Base-by-base conservation (phyloP, 164 flowering plant genomes). In the Taxillus chinensis region DNA sequence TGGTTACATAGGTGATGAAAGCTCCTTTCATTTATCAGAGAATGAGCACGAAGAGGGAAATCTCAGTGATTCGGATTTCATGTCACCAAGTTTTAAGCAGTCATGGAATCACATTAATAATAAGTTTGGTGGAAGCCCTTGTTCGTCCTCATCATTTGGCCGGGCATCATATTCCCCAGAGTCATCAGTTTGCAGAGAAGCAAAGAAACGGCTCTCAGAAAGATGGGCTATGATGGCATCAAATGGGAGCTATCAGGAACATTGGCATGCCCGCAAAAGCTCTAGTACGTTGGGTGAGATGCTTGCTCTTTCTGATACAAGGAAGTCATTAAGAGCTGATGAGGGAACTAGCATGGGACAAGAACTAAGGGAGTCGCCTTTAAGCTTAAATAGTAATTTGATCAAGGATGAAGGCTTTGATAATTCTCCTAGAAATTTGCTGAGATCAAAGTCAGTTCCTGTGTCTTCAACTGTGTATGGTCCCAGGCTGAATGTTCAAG, bases 201-300 rank as follows among this genome's bases (percentile, higher is more conserved):
- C 99, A 58, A 90, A 90, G 80, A 90, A 86, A 75, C 84, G 96
- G 8, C 91, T 90, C 55, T 93, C 99, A 56, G 96, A 86, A 72
- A 86, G 97, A 77, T 89, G 97, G 99, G 87, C 92, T 39, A 65
- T 87, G 85, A 82, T 86, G 87, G 64, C 92, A 65, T 75, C 79
- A 48, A 81, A 77, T 75, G 79, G 80, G 45, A 80, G 67, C 65
- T 67, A 63, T 68, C 84, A 70, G 62, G 92, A 90, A 55, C 91
- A 78, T 55, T 79, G 77, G 66, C 85, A 78, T 61, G 68, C 74
- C 3, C 75, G 82, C 46, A 83, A 86, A 76, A 82, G 85, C 77
- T 87, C 99, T 13, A 87, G 86, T 70, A 89, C 99, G 52, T 68
- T 93, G 67, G 97, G 96, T 46, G 99, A 93, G 70, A 90, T 93